These are phyloP conservation scores for Colletotrichum somersetense DNA, from an alignment of 2,329 filamentous ascomycete species.

Conservation along the genomic window DNA sequence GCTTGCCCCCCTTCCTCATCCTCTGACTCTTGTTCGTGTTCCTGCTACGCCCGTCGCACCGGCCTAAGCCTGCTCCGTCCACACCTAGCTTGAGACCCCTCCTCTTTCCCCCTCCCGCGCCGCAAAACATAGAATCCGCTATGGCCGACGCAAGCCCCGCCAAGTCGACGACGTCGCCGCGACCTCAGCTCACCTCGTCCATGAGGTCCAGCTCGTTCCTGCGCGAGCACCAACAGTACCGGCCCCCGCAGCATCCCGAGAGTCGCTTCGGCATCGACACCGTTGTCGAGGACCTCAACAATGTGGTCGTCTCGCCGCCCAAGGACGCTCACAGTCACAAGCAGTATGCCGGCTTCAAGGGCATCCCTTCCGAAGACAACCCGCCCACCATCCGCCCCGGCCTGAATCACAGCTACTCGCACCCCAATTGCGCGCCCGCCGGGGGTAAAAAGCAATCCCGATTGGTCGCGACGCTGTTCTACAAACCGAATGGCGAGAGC, in stretches of 20 bases:
- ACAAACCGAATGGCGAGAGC: slow-evolving; percentile 60
- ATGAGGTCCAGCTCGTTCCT: slow-evolving; percentile 74
- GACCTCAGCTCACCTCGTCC: slow-evolving; percentile 62
- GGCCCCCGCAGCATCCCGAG: slow-evolving; percentile 67
- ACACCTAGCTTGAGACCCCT: slow-evolving; percentile 3
- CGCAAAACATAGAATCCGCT: slow-evolving; percentile 11
- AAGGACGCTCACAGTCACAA: slow-evolving; percentile 44
- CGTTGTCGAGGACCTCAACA: slow-evolving; percentile 68
- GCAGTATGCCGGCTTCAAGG: slow-evolving; percentile 66
- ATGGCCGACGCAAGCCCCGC: slow-evolving; percentile 52
- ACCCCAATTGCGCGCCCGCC: slow-evolving; percentile 71
- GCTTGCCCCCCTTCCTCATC: not conserved
- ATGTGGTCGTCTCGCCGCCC: slow-evolving; percentile 53
- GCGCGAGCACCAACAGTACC: slow-evolving; percentile 73
- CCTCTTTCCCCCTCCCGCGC: not conserved
- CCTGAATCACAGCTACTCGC: slow-evolving; percentile 71
- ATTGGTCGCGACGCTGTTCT: slow-evolving; percentile 74
- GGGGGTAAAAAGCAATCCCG: slow-evolving; percentile 62
- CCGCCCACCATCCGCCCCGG: slow-evolving; percentile 73
- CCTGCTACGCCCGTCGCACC: not conserved
- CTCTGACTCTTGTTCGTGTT: slow-evolving; percentile 8
- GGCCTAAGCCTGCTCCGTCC: slow-evolving; percentile 7
- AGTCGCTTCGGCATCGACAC: slow-evolving; percentile 73
- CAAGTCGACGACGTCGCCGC: slow-evolving; percentile 50
- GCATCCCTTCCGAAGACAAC: slow-evolving; percentile 69